Conservation (phyloP, 305 asterid genomes). For the Fraxinus baroniana region DNA sequence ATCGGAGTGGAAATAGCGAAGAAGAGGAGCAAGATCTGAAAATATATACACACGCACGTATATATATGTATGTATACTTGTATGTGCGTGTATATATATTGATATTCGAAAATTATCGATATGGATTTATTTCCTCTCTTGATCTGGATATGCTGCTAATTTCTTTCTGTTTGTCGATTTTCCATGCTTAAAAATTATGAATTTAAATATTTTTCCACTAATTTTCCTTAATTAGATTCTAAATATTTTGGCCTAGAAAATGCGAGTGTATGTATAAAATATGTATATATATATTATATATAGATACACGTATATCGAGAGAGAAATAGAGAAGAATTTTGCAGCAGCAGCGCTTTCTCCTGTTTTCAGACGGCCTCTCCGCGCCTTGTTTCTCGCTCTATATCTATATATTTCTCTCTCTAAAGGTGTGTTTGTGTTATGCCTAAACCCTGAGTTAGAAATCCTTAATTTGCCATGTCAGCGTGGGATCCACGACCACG, state of each 20-base stretch:
- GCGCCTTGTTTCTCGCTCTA: slow-evolving; percentile 68
- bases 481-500: slow-evolving; percentile 39
- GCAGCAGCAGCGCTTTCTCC: slow-evolving; percentile 35
- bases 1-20: slow-evolving; percentile 41
- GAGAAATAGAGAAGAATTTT: slow-evolving; percentile 30
- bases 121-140: background rate
- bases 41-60: slow-evolving; percentile 17
- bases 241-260: slow-evolving; percentile 57
- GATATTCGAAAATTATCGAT: slow-evolving; percentile 19
- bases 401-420: slow-evolving; percentile 35
- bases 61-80: slow-evolving; percentile 1
- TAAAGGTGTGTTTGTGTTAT: background rate
- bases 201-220: slow-evolving; percentile 4
- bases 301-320: background rate
- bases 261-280: slow-evolving; percentile 29
- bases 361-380: slow-evolving; percentile 60
- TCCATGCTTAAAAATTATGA: background rate
- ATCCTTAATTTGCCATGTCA: slow-evolving; percentile 43
- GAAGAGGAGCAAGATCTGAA: slow-evolving; percentile 59
- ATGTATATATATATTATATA: slow-evolving; percentile 16
- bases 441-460: slow-evolving; percentile 34
- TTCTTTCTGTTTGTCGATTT: background rate
- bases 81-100: slow-evolving; percentile 19
- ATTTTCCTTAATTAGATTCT: slow-evolving; percentile 27
- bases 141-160: slow-evolving; percentile 8